phyloP scores from a whole-genome alignment of 768 basidiomycete species.

The Tephrocybe sp. region DNA sequence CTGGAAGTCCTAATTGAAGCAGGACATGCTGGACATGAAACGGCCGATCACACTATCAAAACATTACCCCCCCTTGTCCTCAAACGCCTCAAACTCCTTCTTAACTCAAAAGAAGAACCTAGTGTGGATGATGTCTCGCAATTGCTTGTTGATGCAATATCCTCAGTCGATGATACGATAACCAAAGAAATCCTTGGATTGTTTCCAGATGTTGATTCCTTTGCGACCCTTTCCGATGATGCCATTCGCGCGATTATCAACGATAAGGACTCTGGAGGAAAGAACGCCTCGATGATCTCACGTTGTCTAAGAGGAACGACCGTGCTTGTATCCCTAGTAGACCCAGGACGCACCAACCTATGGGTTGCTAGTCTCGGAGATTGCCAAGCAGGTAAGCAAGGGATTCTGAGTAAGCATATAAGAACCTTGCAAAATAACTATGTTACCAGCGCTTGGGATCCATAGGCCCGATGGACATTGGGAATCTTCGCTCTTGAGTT shows the following conservation, averaged over 20 bases:
- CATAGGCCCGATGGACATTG: slow-evolving; percentile 33
- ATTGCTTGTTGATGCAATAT: slow-evolving; percentile 34
- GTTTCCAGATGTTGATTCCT: slow-evolving; percentile 37
- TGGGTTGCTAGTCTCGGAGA: slow-evolving; percentile 63
- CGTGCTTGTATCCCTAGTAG: slow-evolving; percentile 45
- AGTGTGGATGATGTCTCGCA: slow-evolving; percentile 25
- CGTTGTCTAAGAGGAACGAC: slow-evolving; percentile 56
- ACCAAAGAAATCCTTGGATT: slow-evolving; percentile 36
- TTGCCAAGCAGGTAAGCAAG: slow-evolving; percentile 48
- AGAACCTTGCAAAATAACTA: background rate
- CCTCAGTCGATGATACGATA: slow-evolving; percentile 37
- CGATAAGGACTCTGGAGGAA: slow-evolving; percentile 29
- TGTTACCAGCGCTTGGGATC: slow-evolving; percentile 39
- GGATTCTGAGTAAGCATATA: background rate
- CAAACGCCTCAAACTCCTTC: slow-evolving; percentile 20
- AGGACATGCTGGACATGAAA: slow-evolving; percentile 50
- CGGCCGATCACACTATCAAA: slow-evolving; percentile 38
- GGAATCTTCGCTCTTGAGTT: slow-evolving; percentile 39
- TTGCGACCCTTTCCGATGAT: slow-evolving; percentile 35
- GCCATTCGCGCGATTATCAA: slow-evolving; percentile 42
- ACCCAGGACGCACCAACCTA: slow-evolving; percentile 40
- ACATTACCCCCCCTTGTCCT: slow-evolving; percentile 33
- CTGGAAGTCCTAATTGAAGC: background rate
- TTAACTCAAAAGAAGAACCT: slow-evolving; percentile 6
- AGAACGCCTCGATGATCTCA: slow-evolving; percentile 33